Base-by-base conservation (phyloP, 73 alveolate genomes). In the Paramecium sonneborni region DNA sequence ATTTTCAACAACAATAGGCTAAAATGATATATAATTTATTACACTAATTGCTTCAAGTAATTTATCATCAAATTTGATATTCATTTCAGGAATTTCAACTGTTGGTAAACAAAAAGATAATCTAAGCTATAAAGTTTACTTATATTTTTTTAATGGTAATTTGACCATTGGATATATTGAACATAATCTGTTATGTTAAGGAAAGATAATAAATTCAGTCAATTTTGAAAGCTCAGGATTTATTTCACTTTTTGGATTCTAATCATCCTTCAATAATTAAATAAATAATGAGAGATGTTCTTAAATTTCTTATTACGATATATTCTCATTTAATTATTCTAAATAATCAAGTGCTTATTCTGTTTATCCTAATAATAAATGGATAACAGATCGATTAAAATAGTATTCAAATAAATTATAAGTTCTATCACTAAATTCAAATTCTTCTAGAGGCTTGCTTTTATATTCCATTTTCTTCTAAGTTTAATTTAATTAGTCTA, bases 1-100 rank as follows among this genome's bases (percentile, higher is more conserved):
- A 70, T 88, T 88, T 62, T 88, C 94, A 35, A 88, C 94, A 5
- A 72, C 90, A 15, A 91, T 88, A 15, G 94, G 94, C 94, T 88
- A 43, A 6, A 38, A 35, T 24, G 3, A 35, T 32, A 12, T 24
- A 69, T 38, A 37, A 69, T 41, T 24, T 7, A 39, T 72, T 88
- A 88, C 94, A 30, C 48, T 37, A 1, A 88, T 26, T 21, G 74
- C 12, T 70, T 88, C 94, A 30, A 88, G 58, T 37, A 88, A 58
- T 68, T 76, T 69, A 28, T 88, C 94, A 72, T 88, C 94, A 43
- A 88, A 88, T 18, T 57, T 23, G 3, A 62, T 44, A 6, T 28
- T 70, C 94, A 88, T 70, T 15, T 57, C 44, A 1, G 94, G 94
- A 41, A 82, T 62, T 10, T 88, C 94, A n/a, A 88, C 58, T 24